Base-by-base conservation (phyloP, 1,139 yeast genomes). In the Pichia norvegensis region DNA sequence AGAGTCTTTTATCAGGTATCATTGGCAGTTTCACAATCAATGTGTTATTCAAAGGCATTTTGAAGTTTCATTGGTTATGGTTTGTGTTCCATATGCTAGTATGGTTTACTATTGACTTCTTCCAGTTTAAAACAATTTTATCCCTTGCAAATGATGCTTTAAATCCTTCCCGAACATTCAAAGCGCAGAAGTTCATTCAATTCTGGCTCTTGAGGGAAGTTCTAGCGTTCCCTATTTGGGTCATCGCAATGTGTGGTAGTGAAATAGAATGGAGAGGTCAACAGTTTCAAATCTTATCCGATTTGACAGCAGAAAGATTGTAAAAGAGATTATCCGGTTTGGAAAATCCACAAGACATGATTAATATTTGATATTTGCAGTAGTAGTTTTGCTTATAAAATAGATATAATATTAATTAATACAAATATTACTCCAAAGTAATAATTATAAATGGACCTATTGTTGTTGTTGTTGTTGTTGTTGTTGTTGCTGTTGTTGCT, bases 221-320 rank as follows among this genome's bases (percentile, higher is more conserved):
- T 0, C 65, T 86, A 49, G 96, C 96, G 1, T 67, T 87, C 31
- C 95, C 95, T 0, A 78, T 87, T 23, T 87, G 97, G 97, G 52
- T 82, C 4, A 70, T 68, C 36, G 95, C 96, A 1, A 82, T 87
- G 82, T 56, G 71, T 38, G 95, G 96, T 0, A 81, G 83, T 33
- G 74, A 73, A 45, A 83, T 87, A 36, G 82, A 79, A 50, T 87
- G 97, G 97, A 69, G 97, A 50, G 85, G 87, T 23, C 71, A 77
- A 49, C 87, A 88, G 4, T 87, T 86, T 60, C 69, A 68, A 51
- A 87, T 87, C 52, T 76, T 79, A 47, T 68, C 78, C 7, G 95
- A 87, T 60, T 67, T 85, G 49, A 79, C 87, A 2, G 95, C 95
- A 0, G 90, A 80, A 58, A 87, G 78, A 58, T 64, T 80, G 47